A percentile compares a stretch with the other conserved stretches of the same genome.
phyloP scores from a whole-genome alignment of 2,329 filamentous ascomycete genomes.

The Ascochyta koolunga region DNA sequence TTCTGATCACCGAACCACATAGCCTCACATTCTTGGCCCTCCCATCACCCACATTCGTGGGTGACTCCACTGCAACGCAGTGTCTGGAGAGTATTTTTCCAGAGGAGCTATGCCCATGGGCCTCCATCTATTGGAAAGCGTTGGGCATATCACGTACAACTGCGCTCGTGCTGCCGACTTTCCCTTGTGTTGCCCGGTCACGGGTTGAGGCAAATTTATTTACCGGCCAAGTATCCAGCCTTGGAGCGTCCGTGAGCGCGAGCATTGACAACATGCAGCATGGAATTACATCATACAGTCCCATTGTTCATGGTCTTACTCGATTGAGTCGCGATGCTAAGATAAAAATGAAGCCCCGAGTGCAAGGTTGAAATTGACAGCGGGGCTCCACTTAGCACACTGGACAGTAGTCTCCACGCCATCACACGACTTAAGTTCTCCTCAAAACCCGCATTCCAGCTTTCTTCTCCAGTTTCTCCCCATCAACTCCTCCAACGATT shows the following conservation, averaged over 20 bases:
- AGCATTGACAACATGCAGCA: slow-evolving; percentile 17
- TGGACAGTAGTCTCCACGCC: slow-evolving; percentile 24
- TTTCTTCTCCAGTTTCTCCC: slow-evolving; percentile 17
- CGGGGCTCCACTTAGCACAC: slow-evolving; percentile 31
- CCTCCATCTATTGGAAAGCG: slow-evolving; percentile 14
- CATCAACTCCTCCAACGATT: slow-evolving; percentile 21
- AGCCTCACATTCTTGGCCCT: slow-evolving; percentile 5
- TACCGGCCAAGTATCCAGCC: slow-evolving; percentile 8
- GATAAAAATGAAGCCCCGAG: slow-evolving; percentile 23
- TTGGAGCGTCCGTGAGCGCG: slow-evolving; percentile 13
- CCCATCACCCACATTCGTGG: slow-evolving; percentile 12
- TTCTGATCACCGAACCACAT: slow-evolving; percentile 6
- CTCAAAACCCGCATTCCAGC: slow-evolving; percentile 27
- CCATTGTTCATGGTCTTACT: slow-evolving; percentile 26
- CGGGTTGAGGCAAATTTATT: slow-evolving; percentile 14
- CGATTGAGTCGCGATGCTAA: slow-evolving; percentile 22
- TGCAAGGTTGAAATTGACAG: slow-evolving; percentile 24
- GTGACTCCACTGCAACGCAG: slow-evolving; percentile 13
- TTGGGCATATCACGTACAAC: slow-evolving; percentile 19
- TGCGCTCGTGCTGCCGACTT: slow-evolving; percentile 20
- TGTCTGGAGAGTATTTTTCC: slow-evolving; percentile 4
- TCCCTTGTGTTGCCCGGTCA: slow-evolving; percentile 19
- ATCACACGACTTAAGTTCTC: slow-evolving; percentile 30
- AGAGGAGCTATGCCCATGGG: slow-evolving; percentile 17
- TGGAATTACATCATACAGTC: slow-evolving; percentile 30